phyloP scores from a whole-genome alignment of 108 stramenopile species.

The Cyclotella atomus region DNA sequence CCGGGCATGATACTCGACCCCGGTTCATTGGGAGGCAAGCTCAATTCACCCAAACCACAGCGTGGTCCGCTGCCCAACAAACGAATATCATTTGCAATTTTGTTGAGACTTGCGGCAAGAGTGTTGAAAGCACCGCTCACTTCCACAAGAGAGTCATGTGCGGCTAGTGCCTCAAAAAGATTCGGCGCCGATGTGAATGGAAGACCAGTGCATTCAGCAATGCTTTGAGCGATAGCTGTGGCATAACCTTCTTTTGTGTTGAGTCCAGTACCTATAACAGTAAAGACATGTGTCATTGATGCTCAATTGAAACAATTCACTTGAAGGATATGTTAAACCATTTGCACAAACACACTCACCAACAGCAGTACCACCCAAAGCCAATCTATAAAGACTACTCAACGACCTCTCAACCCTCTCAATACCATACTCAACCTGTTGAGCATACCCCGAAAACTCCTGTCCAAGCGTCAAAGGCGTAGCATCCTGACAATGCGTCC shows the following conservation, averaged over 20 bases:
- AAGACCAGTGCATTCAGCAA: slow-evolving; percentile 89
- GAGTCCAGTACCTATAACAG: slow-evolving; percentile 39
- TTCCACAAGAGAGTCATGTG: slow-evolving; percentile 95
- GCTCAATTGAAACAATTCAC: too few relatives aligned
- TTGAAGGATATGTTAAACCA: too few relatives aligned
- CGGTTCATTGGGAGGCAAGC: slow-evolving; percentile 96
- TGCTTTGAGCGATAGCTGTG: slow-evolving; percentile 84
- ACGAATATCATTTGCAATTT: slow-evolving; percentile 98
- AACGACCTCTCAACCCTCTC: slow-evolving; percentile 72
- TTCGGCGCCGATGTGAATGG: slow-evolving; percentile 96
- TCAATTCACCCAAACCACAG: slow-evolving; percentile 95
- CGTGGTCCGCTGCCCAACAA: slow-evolving; percentile 94
- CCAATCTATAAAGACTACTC: slow-evolving; percentile 85
- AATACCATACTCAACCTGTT: slow-evolving; percentile 93
- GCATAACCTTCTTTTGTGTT: slow-evolving; percentile 94
- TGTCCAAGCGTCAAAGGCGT: slow-evolving; percentile 98
- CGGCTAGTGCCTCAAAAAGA: slow-evolving; percentile 97
- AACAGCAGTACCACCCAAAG: slow-evolving; percentile 98
- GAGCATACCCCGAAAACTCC: slow-evolving; percentile 95
- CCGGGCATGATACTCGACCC: slow-evolving; percentile 99
- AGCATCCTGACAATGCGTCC: slow-evolving; percentile 98
- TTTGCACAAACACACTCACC: too few relatives aligned
- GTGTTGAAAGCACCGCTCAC: slow-evolving; percentile 92
- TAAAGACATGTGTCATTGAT: too few relatives aligned
- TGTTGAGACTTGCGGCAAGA: slow-evolving; percentile 89